phyloP scores from a whole-genome alignment of 1,139 yeast species.

The Diutina ranongensis region DNA sequence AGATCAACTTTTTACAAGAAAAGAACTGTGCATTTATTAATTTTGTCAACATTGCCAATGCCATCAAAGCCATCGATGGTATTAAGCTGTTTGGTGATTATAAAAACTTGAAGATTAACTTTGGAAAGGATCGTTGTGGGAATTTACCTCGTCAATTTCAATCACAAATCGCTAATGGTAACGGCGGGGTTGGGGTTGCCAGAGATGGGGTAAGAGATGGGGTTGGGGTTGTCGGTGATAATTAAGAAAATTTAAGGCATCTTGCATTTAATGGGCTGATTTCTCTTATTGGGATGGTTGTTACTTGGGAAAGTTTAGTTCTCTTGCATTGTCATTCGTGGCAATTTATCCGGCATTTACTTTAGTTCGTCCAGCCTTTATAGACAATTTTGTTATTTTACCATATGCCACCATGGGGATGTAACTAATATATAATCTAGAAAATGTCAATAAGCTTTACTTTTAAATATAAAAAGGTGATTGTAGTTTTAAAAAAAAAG shows the following conservation, averaged over 20 bases:
- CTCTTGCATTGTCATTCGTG: not conserved
- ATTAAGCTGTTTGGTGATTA: slow-evolving; percentile 43
- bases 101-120: slow-evolving; percentile 11
- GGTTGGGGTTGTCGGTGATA: not conserved
- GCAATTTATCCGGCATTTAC: not conserved
- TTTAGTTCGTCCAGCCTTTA: not conserved
- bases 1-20: slow-evolving; percentile 63
- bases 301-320: not conserved
- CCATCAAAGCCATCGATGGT: slow-evolving; percentile 16
- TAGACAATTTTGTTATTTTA: too few species aligned
- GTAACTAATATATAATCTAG: too few species aligned
- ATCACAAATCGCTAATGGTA: slow-evolving; percentile 7
- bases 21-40: slow-evolving; percentile 78
- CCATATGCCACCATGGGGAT: too few species aligned
- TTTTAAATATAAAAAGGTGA: too few species aligned
- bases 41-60: slow-evolving; percentile 71
- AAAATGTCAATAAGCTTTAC: too few species aligned
- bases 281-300: not conserved
- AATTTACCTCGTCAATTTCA: slow-evolving; percentile 52
- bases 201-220: not conserved
- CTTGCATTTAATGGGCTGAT: not conserved
- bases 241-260: too few species aligned
- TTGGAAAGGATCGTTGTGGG: slow-evolving; percentile 91
- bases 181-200: not conserved
- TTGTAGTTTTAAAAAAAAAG: too few species aligned